Conservation (phyloP, 2,329 filamentous ascomycete genomes). For the Lecanicillium sp. region DNA sequence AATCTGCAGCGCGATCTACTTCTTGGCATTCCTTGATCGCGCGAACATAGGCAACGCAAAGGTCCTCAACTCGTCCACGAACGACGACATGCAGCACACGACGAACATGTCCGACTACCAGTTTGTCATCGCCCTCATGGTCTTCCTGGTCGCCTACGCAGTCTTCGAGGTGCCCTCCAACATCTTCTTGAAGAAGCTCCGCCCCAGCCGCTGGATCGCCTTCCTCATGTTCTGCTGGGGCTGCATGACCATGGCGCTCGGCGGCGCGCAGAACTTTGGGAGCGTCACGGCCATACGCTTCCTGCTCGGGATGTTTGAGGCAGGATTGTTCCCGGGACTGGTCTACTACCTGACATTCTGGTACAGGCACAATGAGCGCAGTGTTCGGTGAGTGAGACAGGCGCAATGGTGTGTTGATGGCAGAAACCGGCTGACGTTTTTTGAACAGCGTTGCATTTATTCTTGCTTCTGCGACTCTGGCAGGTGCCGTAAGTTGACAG, state of each 20-base stretch:
- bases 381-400: conserved; percentile 44
- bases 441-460: conserved; percentile 57
- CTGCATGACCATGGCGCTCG: conserved; percentile 60
- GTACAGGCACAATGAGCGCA: conserved; percentile 65
- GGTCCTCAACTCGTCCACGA: conserved; percentile 54
- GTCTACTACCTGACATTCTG: conserved; percentile 67
- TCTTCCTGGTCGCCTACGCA: conserved; percentile 55
- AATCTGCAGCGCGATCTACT: conserved; percentile 56
- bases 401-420: too few species aligned
- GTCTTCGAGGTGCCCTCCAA: conserved; percentile 62
- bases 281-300: conserved; percentile 62
- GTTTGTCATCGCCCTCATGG: conserved; percentile 53
- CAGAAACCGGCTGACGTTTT: neutral
- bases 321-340: conserved; percentile 63
- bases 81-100: conserved; percentile 56
- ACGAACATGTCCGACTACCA: conserved; percentile 56
- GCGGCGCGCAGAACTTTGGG: conserved; percentile 54
- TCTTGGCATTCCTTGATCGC: conserved; percentile 62
- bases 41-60: conserved; percentile 66
- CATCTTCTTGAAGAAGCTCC: conserved; percentile 57
- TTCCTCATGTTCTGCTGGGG: conserved; percentile 65
- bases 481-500: conserved; percentile 50
- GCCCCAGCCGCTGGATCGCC: conserved; percentile 57
- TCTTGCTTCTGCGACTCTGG: conserved; percentile 62
- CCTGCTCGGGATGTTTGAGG: conserved; percentile 63